These are phyloP conservation scores for Arthrobotrys sphaeroides DNA, from an alignment of 2,329 filamentous ascomycete genomes.

Conservation along the genomic window DNA sequence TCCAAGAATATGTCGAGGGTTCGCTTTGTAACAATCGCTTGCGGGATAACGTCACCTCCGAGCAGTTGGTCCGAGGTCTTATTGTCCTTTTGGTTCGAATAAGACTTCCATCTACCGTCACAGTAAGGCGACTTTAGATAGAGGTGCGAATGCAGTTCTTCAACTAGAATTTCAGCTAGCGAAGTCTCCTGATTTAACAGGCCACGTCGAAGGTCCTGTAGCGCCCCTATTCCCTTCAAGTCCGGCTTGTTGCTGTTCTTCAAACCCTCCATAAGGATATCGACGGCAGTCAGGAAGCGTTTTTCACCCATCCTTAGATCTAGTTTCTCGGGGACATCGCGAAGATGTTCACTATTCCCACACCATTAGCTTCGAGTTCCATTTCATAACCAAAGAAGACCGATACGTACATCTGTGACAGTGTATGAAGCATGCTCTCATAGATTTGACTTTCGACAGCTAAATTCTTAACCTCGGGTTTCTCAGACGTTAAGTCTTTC, in stretches of 20 bases:
- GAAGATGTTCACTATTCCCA: constrained; percentile 75
- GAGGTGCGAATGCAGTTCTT: constrained; percentile 94
- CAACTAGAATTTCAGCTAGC: constrained; percentile 92
- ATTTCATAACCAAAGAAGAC: too few species aligned
- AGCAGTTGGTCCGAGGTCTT: constrained; percentile 49
- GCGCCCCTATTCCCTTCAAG: constrained; percentile 87
- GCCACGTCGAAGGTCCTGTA: constrained; percentile 86
- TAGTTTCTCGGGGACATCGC: constrained; percentile 87
- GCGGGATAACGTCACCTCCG: constrained; percentile 30
- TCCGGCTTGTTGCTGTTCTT: constrained; percentile 85
- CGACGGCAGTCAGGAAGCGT: constrained; percentile 89
- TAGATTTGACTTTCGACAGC: constrained; percentile 89
- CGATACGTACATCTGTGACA: constrained; percentile 72
- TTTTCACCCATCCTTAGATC: constrained; percentile 97
- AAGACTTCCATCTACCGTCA: constrained; percentile 90
- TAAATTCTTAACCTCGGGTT: constrained; percentile 89
- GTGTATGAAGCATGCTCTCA: constrained; percentile 83
- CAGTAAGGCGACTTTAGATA: constrained; percentile 98
- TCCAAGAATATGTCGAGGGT: constrained; percentile 72
- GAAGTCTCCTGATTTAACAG: constrained; percentile 91
- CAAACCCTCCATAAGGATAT: constrained; percentile 86
- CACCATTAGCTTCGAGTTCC: background rate
- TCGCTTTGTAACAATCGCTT: constrained; percentile 52
- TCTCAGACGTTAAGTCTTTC: constrained; percentile 80
- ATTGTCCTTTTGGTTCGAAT: constrained; percentile 61